These are phyloP conservation scores for Emericellopsis terricola DNA, from an alignment of 495 filamentous ascomycete genomes.

Conservation along the genomic window DNA sequence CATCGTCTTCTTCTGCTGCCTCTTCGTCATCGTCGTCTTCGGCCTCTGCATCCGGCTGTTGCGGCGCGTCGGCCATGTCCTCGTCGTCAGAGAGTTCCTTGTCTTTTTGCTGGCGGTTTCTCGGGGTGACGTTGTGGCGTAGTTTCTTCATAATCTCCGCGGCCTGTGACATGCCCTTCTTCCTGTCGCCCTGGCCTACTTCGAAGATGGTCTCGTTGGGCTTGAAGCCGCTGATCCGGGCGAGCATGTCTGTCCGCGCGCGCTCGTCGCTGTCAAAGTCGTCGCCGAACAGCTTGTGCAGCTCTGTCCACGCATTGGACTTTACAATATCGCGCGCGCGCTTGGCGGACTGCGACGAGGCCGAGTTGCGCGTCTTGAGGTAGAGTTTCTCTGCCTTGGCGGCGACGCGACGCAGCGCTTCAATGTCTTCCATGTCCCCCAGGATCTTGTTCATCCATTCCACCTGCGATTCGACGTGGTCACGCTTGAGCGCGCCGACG, in stretches of 20 bases:
- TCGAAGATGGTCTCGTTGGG: conserved; percentile 92
- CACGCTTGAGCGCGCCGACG: conserved; percentile 52
- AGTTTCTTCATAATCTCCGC: conserved; percentile 62
- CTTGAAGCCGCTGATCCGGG: conserved; percentile 66
- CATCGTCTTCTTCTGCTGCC: conserved; percentile 28
- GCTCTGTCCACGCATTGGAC: conserved; percentile 45
- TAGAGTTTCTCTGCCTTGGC: conserved; percentile 88
- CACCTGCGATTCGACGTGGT: conserved; percentile 47
- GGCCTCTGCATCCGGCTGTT: conserved; percentile 11
- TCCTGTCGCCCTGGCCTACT: conserved; percentile 52
- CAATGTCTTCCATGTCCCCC: conserved; percentile 56
- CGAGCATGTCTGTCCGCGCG: conserved; percentile 68
- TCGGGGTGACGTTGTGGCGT: conserved; percentile 39
- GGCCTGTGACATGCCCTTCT: conserved; percentile 45
- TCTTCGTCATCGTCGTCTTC: conserved; percentile 19
- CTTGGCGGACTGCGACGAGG: conserved; percentile 74
- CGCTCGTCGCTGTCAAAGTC: conserved; percentile 41
- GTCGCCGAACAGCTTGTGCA: conserved; percentile 63
- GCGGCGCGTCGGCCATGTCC: conserved; percentile 10
- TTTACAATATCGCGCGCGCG: conserved; percentile 55
- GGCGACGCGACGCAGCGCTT: conserved; percentile 48
- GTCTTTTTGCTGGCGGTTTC: conserved; percentile 14
- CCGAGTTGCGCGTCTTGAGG: conserved; percentile 70
- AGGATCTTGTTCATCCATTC: conserved; percentile 69
- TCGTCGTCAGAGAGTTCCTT: conserved; percentile 13